These are phyloP conservation scores for Mycena sp. DNA, from an alignment of 1,284 basidiomycete genomes.

Conservation along the genomic window DNA sequence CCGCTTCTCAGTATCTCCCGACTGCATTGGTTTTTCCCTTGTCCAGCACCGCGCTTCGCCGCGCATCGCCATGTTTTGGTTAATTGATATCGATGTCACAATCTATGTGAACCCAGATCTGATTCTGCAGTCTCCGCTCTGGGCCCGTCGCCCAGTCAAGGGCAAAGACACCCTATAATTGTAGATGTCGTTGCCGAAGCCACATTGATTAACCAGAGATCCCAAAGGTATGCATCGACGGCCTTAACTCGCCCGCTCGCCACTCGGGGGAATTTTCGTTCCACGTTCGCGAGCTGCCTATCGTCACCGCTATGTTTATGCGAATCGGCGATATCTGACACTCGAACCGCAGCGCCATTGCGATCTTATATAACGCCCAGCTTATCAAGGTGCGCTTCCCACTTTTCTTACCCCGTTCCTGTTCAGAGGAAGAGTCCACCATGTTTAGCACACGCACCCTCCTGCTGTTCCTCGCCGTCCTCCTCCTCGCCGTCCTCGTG, in stretches of 20 bases:
- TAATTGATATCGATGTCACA: constrained; percentile 16
- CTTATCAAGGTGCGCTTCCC: not conserved
- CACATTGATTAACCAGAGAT: constrained; percentile 13
- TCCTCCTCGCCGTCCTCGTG: constrained; percentile 35
- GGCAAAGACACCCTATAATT: constrained; percentile 9
- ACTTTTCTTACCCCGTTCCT: not conserved
- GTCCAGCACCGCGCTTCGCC: not conserved
- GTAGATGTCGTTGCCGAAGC: constrained; percentile 12
- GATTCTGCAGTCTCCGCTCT: constrained; percentile 17
- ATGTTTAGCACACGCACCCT: constrained; percentile 34
- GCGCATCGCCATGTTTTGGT: not conserved
- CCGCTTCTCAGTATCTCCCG: no score
- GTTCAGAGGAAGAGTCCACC: not conserved
- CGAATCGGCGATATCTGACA: constrained; percentile 14
- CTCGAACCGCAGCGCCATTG: constrained; percentile 36
- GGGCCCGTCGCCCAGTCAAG: no score
- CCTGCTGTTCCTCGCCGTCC: constrained; percentile 33
- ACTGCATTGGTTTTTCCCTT: not conserved
- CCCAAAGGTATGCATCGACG: constrained; percentile 15
- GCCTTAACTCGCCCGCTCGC: constrained; percentile 26
- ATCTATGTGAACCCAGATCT: constrained; percentile 18
- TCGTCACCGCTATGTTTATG: constrained; percentile 17
- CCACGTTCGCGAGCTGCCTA: constrained; percentile 4
- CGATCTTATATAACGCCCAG: not conserved
- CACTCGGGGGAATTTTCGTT: constrained; percentile 4